Percentiles rank a stretch among this genome's conserved stretches.
Conservation (phyloP, 768 basidiomycete genomes). For the Kwoniella pini region DNA sequence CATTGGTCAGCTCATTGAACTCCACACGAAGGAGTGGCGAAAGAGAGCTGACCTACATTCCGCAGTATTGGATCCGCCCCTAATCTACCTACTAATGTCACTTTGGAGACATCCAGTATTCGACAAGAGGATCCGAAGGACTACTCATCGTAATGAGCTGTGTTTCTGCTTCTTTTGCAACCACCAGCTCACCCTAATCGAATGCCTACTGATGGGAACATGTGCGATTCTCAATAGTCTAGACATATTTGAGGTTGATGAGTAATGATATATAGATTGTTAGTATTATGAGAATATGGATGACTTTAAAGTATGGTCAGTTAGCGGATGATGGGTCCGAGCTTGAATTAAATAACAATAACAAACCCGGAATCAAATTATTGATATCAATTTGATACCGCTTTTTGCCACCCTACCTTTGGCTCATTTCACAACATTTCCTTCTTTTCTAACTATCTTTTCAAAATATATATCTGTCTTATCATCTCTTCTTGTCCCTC, state of each 20-base stretch:
- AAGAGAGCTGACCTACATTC: slow-evolving; percentile 17
- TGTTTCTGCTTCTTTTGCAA: background rate
- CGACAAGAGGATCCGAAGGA: slow-evolving; percentile 26
- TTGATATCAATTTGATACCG: background rate
- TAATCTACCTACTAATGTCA: slow-evolving; percentile 37
- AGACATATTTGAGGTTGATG: too few species aligned
- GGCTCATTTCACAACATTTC: background rate
- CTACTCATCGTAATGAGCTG: too few species aligned
- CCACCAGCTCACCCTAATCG: too few species aligned
- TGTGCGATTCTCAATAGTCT: too few species aligned
- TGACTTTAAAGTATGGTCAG: too few species aligned
- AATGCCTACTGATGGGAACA: too few species aligned
- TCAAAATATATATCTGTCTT: background rate
- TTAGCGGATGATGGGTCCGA: background rate
- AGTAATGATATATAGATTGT: too few species aligned
- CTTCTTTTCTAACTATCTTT: background rate
- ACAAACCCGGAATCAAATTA: slow-evolving; percentile 11
- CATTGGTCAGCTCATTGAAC: background rate
- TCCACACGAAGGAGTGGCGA: background rate
- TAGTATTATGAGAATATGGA: too few species aligned
- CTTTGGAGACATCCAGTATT: slow-evolving; percentile 31
- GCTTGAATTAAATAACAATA: background rate
- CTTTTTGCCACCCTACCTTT: background rate
- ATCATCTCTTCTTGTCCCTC: slow-evolving; percentile 4
- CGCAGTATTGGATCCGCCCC: slow-evolving; percentile 36